Evolutionary conservation across 139 green algal genomes (phyloP).

Genomic region (Chlorella sp.): DNA sequence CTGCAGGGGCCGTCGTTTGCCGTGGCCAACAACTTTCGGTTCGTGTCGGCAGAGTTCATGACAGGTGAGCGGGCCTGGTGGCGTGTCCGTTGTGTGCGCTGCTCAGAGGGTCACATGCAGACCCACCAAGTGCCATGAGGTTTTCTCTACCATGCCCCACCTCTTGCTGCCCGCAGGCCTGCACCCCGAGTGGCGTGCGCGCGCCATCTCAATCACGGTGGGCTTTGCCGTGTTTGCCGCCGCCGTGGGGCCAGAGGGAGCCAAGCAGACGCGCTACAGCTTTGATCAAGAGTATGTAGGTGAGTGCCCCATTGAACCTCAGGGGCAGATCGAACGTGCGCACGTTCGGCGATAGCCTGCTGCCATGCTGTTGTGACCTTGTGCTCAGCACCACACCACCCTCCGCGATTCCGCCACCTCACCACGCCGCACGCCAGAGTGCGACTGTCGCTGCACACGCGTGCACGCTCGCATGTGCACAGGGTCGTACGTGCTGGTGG

Average conservation of each 20-base stretch:
- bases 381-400: too few species aligned
- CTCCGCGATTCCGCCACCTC: too few species aligned
- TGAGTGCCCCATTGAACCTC: too few species aligned
- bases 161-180: background rate
- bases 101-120: background rate
- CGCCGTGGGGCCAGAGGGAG: background rate
- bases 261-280: background rate
- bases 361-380: too few species aligned
- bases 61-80: background rate
- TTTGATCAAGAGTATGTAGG: background rate
- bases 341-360: too few species aligned
- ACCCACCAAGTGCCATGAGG: background rate
- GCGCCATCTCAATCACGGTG: slow-evolving; percentile 1
- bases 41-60: slow-evolving; percentile 1
- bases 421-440: too few species aligned
- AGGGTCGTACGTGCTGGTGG: background rate
- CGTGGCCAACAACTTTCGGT: background rate
- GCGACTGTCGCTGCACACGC: too few species aligned
- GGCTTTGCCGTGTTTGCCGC: slow-evolving; percentile 4
- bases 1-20: background rate
- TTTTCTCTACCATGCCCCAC: background rate
- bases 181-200: background rate
- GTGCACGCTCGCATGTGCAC: too few species aligned
- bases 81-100: background rate
- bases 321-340: too few species aligned